Evolutionary conservation across 2,329 filamentous ascomycete genomes (phyloP).

Genomic region (Xylaria sp.): DNA sequence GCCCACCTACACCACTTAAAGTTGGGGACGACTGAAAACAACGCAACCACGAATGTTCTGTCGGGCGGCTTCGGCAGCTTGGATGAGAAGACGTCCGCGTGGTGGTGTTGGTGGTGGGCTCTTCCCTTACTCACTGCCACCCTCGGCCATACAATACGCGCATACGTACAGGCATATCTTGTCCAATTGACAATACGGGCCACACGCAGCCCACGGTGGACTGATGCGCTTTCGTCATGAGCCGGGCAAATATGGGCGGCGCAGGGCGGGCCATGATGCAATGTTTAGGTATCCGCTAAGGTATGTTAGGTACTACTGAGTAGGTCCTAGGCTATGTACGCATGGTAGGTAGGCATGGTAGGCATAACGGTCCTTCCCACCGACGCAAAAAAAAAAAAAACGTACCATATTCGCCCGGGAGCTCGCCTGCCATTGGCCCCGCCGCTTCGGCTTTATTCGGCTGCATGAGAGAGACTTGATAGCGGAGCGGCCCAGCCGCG

Average conservation of each 20-base stretch:
- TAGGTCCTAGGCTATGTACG: too few relatives aligned
- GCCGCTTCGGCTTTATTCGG: slow-evolving; percentile 5
- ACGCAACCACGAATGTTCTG: slow-evolving; percentile 2
- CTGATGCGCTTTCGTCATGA: slow-evolving; percentile 20
- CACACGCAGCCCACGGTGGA: slow-evolving; percentile 27
- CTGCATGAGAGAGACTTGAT: slow-evolving; percentile 5
- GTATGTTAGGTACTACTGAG: too few relatives aligned
- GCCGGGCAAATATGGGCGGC: slow-evolving; percentile 1
- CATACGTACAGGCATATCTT: background rate
- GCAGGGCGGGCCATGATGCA: slow-evolving; percentile 33
- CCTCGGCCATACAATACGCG: too few relatives aligned
- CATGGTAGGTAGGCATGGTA: too few relatives aligned
- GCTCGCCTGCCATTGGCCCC: slow-evolving; percentile 18
- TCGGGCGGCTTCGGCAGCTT: slow-evolving; percentile 6
- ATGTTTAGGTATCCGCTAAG: slow-evolving; percentile 17
- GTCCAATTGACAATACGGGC: background rate
- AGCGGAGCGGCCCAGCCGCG: slow-evolving; percentile 4
- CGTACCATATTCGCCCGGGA: slow-evolving; percentile 21
- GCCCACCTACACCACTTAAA: background rate
- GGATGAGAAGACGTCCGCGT: slow-evolving; percentile 8
- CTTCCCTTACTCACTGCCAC: slow-evolving; percentile 14
- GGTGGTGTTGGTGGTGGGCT: slow-evolving; percentile 4
- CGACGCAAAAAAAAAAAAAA: slow-evolving; percentile 13
- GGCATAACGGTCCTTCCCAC: background rate
- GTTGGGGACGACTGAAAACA: background rate